These are phyloP conservation scores for Tuber calosporum DNA, from an alignment of 495 filamentous ascomycete genomes.

Conservation along the genomic window DNA sequence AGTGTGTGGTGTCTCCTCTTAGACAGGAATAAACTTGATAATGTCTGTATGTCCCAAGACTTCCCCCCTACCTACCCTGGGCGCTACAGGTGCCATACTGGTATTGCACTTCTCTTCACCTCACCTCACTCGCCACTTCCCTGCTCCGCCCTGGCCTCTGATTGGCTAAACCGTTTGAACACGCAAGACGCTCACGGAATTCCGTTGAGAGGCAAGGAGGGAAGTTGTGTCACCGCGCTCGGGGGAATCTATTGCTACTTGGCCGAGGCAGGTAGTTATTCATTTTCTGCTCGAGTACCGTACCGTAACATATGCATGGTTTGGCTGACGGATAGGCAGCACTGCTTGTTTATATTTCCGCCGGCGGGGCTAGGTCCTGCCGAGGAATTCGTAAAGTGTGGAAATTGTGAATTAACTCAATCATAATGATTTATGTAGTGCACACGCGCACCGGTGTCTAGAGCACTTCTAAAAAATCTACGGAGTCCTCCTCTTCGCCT, in stretches of 20 bases:
- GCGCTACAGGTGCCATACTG: no score
- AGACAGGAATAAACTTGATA: no score
- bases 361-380: background rate
- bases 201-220: background rate
- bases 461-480: background rate
- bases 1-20: no score
- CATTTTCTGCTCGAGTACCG: background rate
- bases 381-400: background rate
- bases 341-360: background rate
- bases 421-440: no score
- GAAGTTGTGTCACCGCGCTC: background rate
- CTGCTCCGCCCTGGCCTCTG: background rate
- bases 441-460: no score
- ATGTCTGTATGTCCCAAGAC: no score
- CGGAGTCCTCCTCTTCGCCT: constrained; percentile 8
- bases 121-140: background rate
- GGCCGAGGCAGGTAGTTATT: background rate
- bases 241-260: background rate
- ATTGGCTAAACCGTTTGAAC: background rate
- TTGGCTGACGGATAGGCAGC: background rate
- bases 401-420: background rate
- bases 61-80: no score
- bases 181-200: background rate
- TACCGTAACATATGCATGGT: no score
- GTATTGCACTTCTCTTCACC: background rate